Base-by-base conservation (phyloP, 768 basidiomycete species). In the Naganishia friedmannii region DNA sequence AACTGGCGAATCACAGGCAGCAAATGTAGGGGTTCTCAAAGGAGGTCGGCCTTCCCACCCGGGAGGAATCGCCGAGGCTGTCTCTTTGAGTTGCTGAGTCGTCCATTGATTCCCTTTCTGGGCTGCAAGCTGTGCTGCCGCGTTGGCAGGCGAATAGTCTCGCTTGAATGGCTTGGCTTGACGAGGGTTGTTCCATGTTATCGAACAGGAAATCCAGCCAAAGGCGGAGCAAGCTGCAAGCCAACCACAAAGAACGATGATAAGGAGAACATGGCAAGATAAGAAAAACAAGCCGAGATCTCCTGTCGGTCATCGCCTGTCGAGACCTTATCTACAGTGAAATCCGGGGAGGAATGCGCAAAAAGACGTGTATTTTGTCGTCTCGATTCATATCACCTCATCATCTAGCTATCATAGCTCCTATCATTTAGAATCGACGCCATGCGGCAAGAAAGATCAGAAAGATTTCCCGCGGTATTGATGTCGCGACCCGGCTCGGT, bases 271-370 rank as follows among this genome's bases (percentile, higher is more conserved):
- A 39, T 39, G 34, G 32, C 9, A n/a, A 34, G 60, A 63, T 63
- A 63, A 63, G 60, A 17, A 63, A 42, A 63, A 63, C 39, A 45
- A 42, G 60, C 39, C 60, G 37, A 42, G 23, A 23, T 42, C 57
- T n/a, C 39, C 60, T 63, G 39, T 63, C 60, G 60, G 60, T 26
- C 39, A 26, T 63, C 60, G 60, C 60, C 60, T 63, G 60, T 26
- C 32, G 10, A 23, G 37, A 63, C 57, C 60, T 63, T 63, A 34
- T 42, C 60, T 55, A 4, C 12, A 37, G 34, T 37, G 34, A 37
- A n/a, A 12, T 37, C 12, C 34, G 12, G 12, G 12, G 34, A 37
- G 4, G 12, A 12, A 37, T 12, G 34, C 34, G 4, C 34, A 42
- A 26, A 45, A 42, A 26, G 60, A 63, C 60, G 60, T 63, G 60